phyloP scores from a whole-genome alignment of 1,139 yeast species.

The Suhomyces bokatorum region DNA sequence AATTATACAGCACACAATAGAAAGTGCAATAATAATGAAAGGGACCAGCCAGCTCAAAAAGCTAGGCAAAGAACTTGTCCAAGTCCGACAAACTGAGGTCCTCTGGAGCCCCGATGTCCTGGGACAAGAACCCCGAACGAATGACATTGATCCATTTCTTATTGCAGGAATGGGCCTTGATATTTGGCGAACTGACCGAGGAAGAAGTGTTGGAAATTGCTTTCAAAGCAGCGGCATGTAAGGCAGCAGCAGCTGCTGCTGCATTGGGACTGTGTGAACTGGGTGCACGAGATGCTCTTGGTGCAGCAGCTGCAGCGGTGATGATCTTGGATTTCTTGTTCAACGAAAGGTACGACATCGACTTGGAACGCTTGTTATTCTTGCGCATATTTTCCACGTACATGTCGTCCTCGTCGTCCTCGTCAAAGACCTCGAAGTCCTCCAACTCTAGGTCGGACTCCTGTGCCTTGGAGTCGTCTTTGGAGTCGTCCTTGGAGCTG shows the following conservation, averaged over 20 bases:
- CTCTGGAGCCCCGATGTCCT: constrained; percentile 77
- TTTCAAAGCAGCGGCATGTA: constrained; percentile 69
- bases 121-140: constrained; percentile 70
- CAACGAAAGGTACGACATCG: constrained; percentile 54
- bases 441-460: constrained; percentile 40
- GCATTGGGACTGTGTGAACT: constrained; percentile 59
- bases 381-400: constrained; percentile 33
- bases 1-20: constrained; percentile 7
- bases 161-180: constrained; percentile 26
- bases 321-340: constrained; percentile 54
- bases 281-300: constrained; percentile 66
- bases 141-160: constrained; percentile 70
- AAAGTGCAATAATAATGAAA: constrained; percentile 4
- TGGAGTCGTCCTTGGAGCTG: constrained; percentile 1
- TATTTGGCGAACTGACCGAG: constrained; percentile 26
- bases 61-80: constrained; percentile 54
- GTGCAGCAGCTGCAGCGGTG: constrained; percentile 85
- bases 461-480: constrained; percentile 13
- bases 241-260: constrained; percentile 72
- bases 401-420: constrained; percentile 30
- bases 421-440: constrained; percentile 49
- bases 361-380: constrained; percentile 60
- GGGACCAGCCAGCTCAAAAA: background rate
- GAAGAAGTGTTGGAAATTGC: constrained; percentile 41
- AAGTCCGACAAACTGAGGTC: constrained; percentile 71